Percentiles rank a stretch among this genome's conserved stretches.
These are phyloP conservation scores for Magnusiomyces suaveolens DNA, from an alignment of 1,139 yeast species.

Conservation along the genomic window DNA sequence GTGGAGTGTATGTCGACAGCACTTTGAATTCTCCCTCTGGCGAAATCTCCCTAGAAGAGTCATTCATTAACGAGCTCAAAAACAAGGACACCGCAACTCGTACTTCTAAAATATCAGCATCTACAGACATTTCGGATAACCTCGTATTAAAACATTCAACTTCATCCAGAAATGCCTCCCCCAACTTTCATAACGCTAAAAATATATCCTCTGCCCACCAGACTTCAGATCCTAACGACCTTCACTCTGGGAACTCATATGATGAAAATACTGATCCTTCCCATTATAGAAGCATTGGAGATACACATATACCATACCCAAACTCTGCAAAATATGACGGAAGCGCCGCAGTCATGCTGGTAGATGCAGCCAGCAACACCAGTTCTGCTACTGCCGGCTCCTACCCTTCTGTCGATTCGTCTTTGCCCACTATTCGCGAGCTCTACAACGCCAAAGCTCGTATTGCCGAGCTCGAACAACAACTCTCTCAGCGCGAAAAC, in stretches of 20 bases:
- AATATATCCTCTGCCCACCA: too few relatives aligned
- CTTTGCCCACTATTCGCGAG: slow-evolving; percentile 16
- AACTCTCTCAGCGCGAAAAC: slow-evolving; percentile 19
- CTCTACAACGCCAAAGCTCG: slow-evolving; percentile 26
- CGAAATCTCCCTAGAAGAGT: not conserved
- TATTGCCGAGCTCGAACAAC: slow-evolving; percentile 29
- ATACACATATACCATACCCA: slow-evolving; percentile 8
- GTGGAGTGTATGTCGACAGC: slow-evolving; percentile 13
- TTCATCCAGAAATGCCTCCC: too few relatives aligned
- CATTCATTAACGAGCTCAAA: not conserved
- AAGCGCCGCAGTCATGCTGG: slow-evolving; percentile 6
- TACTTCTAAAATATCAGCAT: not conserved
- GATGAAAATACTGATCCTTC: too few relatives aligned
- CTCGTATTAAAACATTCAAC: too few relatives aligned
- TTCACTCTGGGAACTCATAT: too few relatives aligned
- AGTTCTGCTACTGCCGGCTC: not conserved
- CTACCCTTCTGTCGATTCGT: not conserved
- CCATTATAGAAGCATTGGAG: slow-evolving; percentile 20
- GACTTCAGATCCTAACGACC: not conserved
- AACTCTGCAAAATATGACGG: slow-evolving; percentile 5
- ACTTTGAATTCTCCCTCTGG: not conserved
- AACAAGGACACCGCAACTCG: not conserved
- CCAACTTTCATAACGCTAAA: too few relatives aligned
- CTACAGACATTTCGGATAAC: not conserved
- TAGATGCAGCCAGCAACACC: slow-evolving; percentile 5